Evolutionary conservation across 441 rosid species (phyloP), one percentile per base, ranked within the genome.

Genomic region (Codiaeum variegatum): DNA sequence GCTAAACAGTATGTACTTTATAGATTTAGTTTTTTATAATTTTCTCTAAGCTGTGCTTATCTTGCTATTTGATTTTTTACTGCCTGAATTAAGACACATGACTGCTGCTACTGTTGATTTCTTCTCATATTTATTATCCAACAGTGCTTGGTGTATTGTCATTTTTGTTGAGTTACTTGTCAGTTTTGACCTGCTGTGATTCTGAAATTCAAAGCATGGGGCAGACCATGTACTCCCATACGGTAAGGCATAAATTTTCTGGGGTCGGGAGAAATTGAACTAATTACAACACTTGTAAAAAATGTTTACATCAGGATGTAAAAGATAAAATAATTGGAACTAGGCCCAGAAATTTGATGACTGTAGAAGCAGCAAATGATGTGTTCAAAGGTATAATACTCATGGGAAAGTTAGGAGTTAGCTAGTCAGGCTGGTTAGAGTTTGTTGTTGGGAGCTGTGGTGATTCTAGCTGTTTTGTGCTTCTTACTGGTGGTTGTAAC

Each of bases 1-100:
- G 98, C 98, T 82, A 96, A 94, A 86, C 99, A 94, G 99, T 96
- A 88, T 72, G 98, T 82, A 16, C 19, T 80, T 54, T 24, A 47
- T 75, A 42, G 52, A 63, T 26, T 40, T 68, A 12, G 15, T 72
- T n/a, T 52, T 52, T 36, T 44, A 5, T 68, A 31, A 19, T n/a
- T 52, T 68, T 21, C 46, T 64, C 5, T 19, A 1, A 49, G 16
- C 15, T 19, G 34, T n/a, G 55, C 40, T 51, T 26, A 12, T 32
- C 58, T 76, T 69, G 55, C 26, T 59, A 54, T 62, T 44, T 69
- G 32, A 26, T 26, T 38, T 13, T 62, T 38, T 63, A 10, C 58
- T 49, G 59, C 52, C 21, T 70, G 24, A 11, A 24, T 66, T 46
- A 56, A 70, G 38, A 6, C 18, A 12, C 36, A 36, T 29, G 9